Evolutionary conservation across 2,329 filamentous ascomycete genomes (phyloP).

Genomic region (Colletotrichum salicis): DNA sequence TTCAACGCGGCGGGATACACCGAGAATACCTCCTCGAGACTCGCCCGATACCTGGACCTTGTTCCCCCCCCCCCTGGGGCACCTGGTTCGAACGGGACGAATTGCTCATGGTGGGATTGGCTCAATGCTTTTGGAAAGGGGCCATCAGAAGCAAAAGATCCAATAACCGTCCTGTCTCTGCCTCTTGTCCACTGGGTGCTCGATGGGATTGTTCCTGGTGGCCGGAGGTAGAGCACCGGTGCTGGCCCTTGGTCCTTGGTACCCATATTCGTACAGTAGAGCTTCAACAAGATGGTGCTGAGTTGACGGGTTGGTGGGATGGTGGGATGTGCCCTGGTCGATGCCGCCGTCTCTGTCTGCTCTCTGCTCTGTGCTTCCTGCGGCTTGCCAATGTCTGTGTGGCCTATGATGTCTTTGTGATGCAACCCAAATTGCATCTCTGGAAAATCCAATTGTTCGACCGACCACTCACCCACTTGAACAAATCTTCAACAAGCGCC

Average conservation of each 20-base stretch:
- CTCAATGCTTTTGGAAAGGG: not conserved
- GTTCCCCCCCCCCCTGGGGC: not conserved
- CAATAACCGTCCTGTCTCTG: not conserved
- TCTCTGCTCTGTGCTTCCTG: not conserved
- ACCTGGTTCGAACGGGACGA: constrained; percentile 20
- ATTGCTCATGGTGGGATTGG: constrained; percentile 15
- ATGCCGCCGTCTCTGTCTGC: not conserved
- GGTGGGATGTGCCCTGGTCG: not conserved
- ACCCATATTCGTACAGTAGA: too few species aligned
- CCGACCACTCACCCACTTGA: not conserved
- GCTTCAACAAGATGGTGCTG: not conserved
- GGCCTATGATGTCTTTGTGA: constrained; percentile 31
- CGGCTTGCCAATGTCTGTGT: constrained; percentile 18
- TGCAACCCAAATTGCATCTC: constrained; percentile 13
- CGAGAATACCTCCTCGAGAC: constrained; percentile 25
- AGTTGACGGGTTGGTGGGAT: not conserved
- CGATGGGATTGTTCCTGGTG: not conserved
- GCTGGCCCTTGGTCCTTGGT: not conserved
- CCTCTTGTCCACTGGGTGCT: not conserved
- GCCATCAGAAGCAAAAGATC: not conserved
- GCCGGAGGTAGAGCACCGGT: not conserved
- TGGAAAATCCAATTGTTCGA: not conserved
- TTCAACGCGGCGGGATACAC: not conserved
- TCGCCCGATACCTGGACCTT: constrained; percentile 1
- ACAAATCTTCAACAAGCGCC: not conserved